Conservation (phyloP, 2,329 filamentous ascomycete genomes). For the Epicoccum nigrum region DNA sequence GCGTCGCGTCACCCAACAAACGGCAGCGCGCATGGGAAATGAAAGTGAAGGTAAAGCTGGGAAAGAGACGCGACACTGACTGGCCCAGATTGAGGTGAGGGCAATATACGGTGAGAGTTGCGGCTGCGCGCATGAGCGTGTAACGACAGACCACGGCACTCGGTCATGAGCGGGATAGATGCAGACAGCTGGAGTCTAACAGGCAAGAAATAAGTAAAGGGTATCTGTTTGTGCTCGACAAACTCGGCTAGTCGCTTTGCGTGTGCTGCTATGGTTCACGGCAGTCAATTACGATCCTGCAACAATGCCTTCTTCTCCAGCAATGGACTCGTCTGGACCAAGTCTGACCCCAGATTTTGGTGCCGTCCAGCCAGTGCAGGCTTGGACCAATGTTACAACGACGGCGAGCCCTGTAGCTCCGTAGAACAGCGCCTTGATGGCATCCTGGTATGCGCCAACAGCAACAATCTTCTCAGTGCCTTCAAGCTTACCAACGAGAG, state of each 20-base stretch:
- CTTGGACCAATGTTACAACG: slow-evolving; percentile 60
- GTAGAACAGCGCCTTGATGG: slow-evolving; percentile 60
- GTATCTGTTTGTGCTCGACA: too few relatives aligned
- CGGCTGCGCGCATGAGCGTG: slow-evolving; percentile 5
- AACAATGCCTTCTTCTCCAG: slow-evolving; percentile 26
- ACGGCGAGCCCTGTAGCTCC: slow-evolving; percentile 58
- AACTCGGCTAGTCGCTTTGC: too few relatives aligned
- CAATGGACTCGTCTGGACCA: slow-evolving; percentile 28
- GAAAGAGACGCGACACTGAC: neutral
- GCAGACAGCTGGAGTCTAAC: too few relatives aligned
- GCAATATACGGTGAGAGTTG: neutral
- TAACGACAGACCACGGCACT: neutral
- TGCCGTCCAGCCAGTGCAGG: slow-evolving; percentile 62
- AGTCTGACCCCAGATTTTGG: slow-evolving; percentile 31
- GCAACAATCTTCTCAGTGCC: slow-evolving; percentile 60
- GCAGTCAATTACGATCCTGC: neutral
- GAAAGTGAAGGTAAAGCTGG: slow-evolving; percentile 15
- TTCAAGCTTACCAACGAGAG: slow-evolving; percentile 56
- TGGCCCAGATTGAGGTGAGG: neutral
- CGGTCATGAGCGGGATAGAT: too few relatives aligned
- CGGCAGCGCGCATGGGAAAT: too few relatives aligned
- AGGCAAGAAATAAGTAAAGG: too few relatives aligned
- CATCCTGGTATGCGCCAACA: slow-evolving; percentile 60
- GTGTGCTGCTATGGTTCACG: too few relatives aligned
- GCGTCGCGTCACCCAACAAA: neutral